These are phyloP conservation scores for Tetrastigma voinierianum DNA, from an alignment of 164 flowering plant species.

Conservation along the genomic window DNA sequence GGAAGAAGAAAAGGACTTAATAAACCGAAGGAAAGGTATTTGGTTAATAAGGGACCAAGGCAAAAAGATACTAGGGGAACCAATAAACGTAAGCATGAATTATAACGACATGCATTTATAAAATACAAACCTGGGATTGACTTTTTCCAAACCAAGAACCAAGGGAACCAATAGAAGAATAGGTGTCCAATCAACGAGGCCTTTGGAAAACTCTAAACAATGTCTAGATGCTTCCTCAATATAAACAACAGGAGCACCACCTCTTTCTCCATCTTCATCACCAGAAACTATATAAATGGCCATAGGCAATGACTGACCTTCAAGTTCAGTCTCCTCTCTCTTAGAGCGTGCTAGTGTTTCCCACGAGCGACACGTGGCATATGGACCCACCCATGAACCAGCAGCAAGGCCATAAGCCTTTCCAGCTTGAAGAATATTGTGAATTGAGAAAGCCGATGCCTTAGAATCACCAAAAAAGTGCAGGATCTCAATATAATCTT, in stretches of 20 bases:
- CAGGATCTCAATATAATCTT: constrained; percentile 64
- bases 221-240: constrained; percentile 62
- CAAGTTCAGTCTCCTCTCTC: constrained; percentile 32
- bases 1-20: too few relatives aligned
- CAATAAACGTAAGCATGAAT: neutral
- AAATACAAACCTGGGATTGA: constrained; percentile 75
- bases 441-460: constrained; percentile 73
- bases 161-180: constrained; percentile 85
- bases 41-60: neutral
- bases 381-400: constrained; percentile 98
- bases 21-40: too few relatives aligned
- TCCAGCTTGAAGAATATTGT: constrained; percentile 87
- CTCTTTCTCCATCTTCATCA: constrained; percentile 95
- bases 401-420: constrained; percentile 78
- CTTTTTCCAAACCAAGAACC: constrained; percentile 95
- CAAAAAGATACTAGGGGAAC: neutral
- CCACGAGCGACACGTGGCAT: constrained; percentile 96
- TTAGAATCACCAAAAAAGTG: constrained; percentile 85
- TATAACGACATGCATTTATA: neutral
- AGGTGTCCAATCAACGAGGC: constrained; percentile 68
- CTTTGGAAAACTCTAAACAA: constrained; percentile 61
- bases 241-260: constrained; percentile 95
- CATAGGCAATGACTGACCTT: constrained; percentile 52
- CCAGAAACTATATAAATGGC: constrained; percentile 92
- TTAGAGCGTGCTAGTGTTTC: constrained; percentile 61